Conservation (phyloP, 73 alveolate genomes). For the Tetrahymena malaccensis region DNA sequence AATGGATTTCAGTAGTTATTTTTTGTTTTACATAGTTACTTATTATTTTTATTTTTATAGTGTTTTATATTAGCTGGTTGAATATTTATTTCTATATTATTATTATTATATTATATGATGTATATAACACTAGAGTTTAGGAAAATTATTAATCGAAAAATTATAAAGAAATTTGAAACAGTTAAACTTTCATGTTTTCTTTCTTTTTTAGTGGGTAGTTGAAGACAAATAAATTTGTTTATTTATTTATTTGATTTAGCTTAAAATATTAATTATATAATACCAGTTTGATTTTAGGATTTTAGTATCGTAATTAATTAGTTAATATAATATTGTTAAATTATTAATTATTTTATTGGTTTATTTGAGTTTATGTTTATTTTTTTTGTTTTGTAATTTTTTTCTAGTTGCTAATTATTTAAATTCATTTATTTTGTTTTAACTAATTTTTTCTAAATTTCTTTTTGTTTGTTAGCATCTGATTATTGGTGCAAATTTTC, state of each 20-base stretch:
- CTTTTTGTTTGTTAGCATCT: neutral
- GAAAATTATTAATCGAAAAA: neutral
- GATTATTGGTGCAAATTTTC: no score
- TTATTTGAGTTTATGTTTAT: no score
- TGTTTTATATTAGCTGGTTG: neutral
- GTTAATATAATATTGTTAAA: neutral
- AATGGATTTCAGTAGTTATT: neutral
- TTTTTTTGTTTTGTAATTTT: no score
- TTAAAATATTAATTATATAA: no score
- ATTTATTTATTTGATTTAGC: neutral
- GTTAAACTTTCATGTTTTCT: neutral
- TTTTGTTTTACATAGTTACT: no score
- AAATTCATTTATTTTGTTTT: neutral
- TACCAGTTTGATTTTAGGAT: neutral
- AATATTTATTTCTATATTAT: neutral
- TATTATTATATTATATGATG: no score
- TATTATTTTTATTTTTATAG: no score
- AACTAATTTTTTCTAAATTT: neutral
- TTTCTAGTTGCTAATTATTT: no score
- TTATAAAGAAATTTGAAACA: neutral
- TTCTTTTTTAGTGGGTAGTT: no score
- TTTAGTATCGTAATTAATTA: no score
- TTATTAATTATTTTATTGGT: no score
- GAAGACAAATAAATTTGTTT: neutral
- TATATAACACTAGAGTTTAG: neutral